phyloP scores from a whole-genome alignment of 1,284 basidiomycete genomes.

The Ustilago trichophora region DNA sequence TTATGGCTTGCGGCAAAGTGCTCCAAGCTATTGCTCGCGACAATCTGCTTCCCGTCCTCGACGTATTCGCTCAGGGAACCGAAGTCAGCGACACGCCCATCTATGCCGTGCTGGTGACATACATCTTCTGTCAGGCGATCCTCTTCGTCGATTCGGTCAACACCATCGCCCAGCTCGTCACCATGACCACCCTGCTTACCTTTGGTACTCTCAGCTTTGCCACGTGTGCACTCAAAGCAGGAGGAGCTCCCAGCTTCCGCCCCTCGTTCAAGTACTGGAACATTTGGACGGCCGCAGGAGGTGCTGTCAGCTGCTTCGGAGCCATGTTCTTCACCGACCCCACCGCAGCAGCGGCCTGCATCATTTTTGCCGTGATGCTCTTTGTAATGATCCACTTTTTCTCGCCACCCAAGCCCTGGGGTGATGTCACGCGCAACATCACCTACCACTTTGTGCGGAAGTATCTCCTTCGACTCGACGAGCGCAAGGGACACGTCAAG shows the following conservation, averaged over 20 bases:
- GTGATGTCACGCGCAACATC: conserved; percentile 65
- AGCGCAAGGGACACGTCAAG: conserved; percentile 66
- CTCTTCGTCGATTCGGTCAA: conserved; percentile 65
- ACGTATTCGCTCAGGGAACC: conserved; percentile 63
- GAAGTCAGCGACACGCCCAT: conserved; percentile 61
- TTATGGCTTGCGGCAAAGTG: conserved; percentile 65
- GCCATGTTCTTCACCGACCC: conserved; percentile 65
- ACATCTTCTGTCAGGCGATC: conserved; percentile 59
- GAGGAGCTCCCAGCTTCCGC: conserved; percentile 65
- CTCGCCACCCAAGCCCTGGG: conserved; percentile 65
- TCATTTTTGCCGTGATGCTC: conserved; percentile 57
- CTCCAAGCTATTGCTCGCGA: conserved; percentile 65
- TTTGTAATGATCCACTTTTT: conserved; percentile 64
- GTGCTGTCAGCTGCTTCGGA: conserved; percentile 56
- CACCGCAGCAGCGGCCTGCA: conserved; percentile 53
- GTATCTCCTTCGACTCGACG: conserved; percentile 64
- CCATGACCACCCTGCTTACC: conserved; percentile 65
- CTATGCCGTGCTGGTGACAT: conserved; percentile 61
- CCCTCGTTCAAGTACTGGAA: conserved; percentile 67
- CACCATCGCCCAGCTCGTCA: conserved; percentile 65
- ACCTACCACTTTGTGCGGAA: conserved; percentile 66
- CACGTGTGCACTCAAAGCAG: conserved; percentile 64
- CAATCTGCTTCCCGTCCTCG: conserved; percentile 59
- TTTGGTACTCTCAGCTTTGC: conserved; percentile 64
- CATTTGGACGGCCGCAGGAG: conserved; percentile 64